Conservation (phyloP, 1,139 yeast genomes). For the Magnusiomyces sp. region DNA sequence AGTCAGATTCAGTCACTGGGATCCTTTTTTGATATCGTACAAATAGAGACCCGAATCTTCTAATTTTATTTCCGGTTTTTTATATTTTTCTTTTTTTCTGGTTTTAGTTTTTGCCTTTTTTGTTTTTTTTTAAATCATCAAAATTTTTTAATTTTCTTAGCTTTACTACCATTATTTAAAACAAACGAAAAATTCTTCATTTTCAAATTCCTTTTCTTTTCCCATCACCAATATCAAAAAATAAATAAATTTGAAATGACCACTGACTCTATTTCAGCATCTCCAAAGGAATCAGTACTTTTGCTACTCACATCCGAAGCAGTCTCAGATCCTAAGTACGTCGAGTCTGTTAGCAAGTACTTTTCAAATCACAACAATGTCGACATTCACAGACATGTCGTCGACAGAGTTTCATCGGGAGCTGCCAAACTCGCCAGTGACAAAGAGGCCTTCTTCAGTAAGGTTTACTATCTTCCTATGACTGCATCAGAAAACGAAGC, state of each 20-base stretch:
- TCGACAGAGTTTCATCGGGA: constrained; percentile 58
- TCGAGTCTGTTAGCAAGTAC: constrained; percentile 8
- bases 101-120: too few species aligned
- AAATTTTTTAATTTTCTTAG: neutral
- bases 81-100: too few species aligned
- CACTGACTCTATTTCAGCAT: neutral
- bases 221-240: neutral
- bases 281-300: constrained; percentile 1
- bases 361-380: constrained; percentile 6
- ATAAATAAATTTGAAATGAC: neutral
- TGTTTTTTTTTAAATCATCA: neutral
- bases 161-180: neutral
- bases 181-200: neutral
- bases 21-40: too few species aligned
- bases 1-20: too few species aligned
- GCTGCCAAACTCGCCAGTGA: constrained; percentile 40
- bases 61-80: too few species aligned
- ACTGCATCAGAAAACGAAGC: constrained; percentile 45
- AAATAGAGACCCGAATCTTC: too few species aligned
- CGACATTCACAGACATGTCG: constrained; percentile 50
- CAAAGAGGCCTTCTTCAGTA: constrained; percentile 13
- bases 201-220: neutral
- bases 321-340: constrained; percentile 10
- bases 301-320: constrained; percentile 8
- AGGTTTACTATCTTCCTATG: constrained; percentile 43